These are phyloP conservation scores for maize (Zea mays) DNA, from an alignment of 176 grass and related monocot species.

Conservation along the genomic window DNA sequence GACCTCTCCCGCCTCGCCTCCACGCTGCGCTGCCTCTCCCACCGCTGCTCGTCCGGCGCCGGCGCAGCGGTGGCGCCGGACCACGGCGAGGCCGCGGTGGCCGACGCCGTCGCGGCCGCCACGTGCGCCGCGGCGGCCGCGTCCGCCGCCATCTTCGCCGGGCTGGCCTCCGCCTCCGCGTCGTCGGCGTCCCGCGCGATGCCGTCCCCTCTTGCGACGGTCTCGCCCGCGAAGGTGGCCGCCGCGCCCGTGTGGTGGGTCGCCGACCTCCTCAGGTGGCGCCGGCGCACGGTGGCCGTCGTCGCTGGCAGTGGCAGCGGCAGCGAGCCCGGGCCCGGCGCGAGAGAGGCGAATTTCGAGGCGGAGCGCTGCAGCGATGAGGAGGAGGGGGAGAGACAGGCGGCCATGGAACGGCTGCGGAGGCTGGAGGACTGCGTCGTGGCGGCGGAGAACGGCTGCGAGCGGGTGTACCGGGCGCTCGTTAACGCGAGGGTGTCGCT, in stretches of 20 bases:
- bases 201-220: neutral
- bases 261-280: slow-evolving; percentile 59
- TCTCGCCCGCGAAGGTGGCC: slow-evolving; percentile 33
- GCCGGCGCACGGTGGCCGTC: slow-evolving; percentile 48
- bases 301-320: neutral
- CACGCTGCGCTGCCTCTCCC: slow-evolving; percentile 41
- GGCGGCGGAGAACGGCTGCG: slow-evolving; percentile 56
- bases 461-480: slow-evolving; percentile 62
- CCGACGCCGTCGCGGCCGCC: slow-evolving; percentile 43
- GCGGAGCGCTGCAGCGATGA: slow-evolving; percentile 45
- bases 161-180: slow-evolving; percentile 46
- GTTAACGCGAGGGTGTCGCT: slow-evolving; percentile 65
- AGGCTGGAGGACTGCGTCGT: slow-evolving; percentile 51
- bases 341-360: neutral
- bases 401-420: slow-evolving; percentile 49
- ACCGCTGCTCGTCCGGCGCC: neutral
- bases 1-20: slow-evolving; percentile 49
- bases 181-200: slow-evolving; percentile 33
- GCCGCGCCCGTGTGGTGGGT: slow-evolving; percentile 69
- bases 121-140: slow-evolving; percentile 43
- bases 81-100: slow-evolving; percentile 41
- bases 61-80: neutral
- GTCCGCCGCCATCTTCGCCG: slow-evolving; percentile 54
- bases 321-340: neutral
- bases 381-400: slow-evolving; percentile 56